Conservation (phyloP, 2,329 filamentous ascomycete genomes). For the Elsinoe necatrix region DNA sequence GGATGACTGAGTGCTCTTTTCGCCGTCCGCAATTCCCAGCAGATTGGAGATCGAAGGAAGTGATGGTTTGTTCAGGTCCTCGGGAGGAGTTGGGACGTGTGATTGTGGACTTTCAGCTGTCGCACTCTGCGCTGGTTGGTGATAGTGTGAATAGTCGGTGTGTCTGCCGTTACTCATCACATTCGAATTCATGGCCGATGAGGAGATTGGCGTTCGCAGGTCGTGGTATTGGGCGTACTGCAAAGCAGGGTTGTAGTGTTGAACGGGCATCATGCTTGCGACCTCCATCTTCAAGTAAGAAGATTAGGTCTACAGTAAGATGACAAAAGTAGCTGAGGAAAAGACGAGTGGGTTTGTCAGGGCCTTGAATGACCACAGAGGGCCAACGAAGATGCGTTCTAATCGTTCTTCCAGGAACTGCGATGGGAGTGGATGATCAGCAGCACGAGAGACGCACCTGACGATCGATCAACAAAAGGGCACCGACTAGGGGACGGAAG, state of each 20-base stretch:
- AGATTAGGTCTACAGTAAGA: not conserved
- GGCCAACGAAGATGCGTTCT: constrained; percentile 8
- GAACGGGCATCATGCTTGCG: constrained; percentile 18
- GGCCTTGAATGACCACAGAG: not conserved
- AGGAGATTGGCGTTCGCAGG: constrained; percentile 15
- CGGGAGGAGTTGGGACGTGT: constrained; percentile 28
- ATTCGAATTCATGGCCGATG: constrained; percentile 12
- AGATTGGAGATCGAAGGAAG: constrained; percentile 90
- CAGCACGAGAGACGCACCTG: constrained; percentile 13
- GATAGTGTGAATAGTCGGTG: constrained; percentile 8
- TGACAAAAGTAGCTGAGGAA: not conserved
- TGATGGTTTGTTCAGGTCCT: constrained; percentile 68
- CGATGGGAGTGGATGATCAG: constrained; percentile 15
- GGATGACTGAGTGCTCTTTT: constrained; percentile 38
- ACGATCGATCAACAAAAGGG: constrained; percentile 16
- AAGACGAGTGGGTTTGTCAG: not conserved
- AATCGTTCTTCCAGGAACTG: constrained; percentile 4
- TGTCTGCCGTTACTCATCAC: constrained; percentile 15
- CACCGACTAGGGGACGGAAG: constrained; percentile 10
- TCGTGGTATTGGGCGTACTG: constrained; percentile 18
- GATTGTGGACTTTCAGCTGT: constrained; percentile 1
- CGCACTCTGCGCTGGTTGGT: constrained; percentile 5
- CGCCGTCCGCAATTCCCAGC: constrained; percentile 70
- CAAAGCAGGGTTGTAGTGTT: constrained; percentile 11
- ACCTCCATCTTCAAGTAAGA: constrained; percentile 18